Evolutionary conservation across 2,329 filamentous ascomycete genomes (phyloP).

Genomic region (Pseudopithomyces maydicus): DNA sequence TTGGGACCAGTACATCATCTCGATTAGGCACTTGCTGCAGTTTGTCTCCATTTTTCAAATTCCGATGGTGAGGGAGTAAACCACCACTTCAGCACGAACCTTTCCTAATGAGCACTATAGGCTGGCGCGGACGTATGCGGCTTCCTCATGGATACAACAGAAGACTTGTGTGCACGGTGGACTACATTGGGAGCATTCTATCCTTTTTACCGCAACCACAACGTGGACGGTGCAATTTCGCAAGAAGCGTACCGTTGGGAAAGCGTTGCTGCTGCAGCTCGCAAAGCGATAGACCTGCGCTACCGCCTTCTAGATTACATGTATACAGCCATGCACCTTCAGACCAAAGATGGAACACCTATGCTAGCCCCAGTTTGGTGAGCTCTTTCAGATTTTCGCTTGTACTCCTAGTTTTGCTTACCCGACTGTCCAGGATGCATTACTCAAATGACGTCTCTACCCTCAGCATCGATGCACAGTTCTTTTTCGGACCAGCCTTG

Average conservation of each 20-base stretch:
- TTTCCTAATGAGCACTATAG: constrained; percentile 30
- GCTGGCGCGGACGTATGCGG: constrained; percentile 73
- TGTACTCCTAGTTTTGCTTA: background rate
- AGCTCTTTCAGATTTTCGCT: constrained; percentile 51
- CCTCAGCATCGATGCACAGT: constrained; percentile 58
- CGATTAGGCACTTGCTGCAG: constrained; percentile 48
- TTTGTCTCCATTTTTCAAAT: constrained; percentile 54
- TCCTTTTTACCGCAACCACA: constrained; percentile 78
- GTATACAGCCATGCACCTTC: constrained; percentile 70
- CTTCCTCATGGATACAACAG: constrained; percentile 68
- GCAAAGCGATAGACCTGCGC: constrained; percentile 70
- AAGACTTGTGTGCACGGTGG: constrained; percentile 75
- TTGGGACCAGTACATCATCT: constrained; percentile 51
- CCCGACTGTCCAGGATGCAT: constrained; percentile 53
- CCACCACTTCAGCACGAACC: background rate
- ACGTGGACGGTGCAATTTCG: constrained; percentile 63
- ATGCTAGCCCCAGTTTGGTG: constrained; percentile 71
- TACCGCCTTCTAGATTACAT: constrained; percentile 81
- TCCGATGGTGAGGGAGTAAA: constrained; percentile 44
- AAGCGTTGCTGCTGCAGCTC: constrained; percentile 66
- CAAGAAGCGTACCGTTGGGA: constrained; percentile 65
- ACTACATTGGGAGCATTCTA: constrained; percentile 72
- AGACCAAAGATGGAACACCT: constrained; percentile 67
- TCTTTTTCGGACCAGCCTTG: constrained; percentile 62
- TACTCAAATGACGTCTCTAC: constrained; percentile 64